Base-by-base conservation (phyloP, 2,329 filamentous ascomycete genomes). In the Cladosporium colombiae region DNA sequence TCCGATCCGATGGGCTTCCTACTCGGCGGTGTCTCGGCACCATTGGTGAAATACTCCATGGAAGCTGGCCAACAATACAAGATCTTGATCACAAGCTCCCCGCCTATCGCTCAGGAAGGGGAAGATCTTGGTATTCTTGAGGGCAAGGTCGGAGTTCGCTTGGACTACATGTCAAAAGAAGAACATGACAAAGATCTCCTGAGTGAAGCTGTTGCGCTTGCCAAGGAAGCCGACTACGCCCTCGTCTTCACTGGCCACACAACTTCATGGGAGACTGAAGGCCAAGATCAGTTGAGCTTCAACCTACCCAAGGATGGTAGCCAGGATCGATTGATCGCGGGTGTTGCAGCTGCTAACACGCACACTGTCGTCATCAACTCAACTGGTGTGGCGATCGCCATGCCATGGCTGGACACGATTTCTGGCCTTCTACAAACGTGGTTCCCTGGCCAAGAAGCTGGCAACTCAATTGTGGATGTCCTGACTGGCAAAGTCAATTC, bases 381-480 rank as follows among this genome's bases (percentile, higher is more conserved):
- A 10, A 61, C 58, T 11, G 58, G 58, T 35, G 58, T 61, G 8
- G 58, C 58, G 6, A 23, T 61, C 18, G 58, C 58, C 10, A 61
- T 61, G 58, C 58, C 58, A 4, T 61, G 58, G 58, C 40, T 61
- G 21, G 58, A 61, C 1, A 14, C 52, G 8, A 37, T 61, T 29
- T 31, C 40, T 14, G 58, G 58, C n/a, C 58, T 61, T n/a, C 27
- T 61, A n/a, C 58, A 61, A 27, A 49, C 58, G 5, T 68, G 68
- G 53, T 69, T 68, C 31, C 59, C 62, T 4, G 91, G 92, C 18
- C 91, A 95, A 72, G 91, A 95, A 80, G 89, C 89, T 5, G 91
- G 91, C 5, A 92, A 93, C 73, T 89, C 88, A 11, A 89, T 96
- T 68, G 91, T 89, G 0, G 91, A 94, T 69, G 84, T 94, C 1